Conservation (phyloP, 768 basidiomycete genomes). For the Boletus sp. region DNA sequence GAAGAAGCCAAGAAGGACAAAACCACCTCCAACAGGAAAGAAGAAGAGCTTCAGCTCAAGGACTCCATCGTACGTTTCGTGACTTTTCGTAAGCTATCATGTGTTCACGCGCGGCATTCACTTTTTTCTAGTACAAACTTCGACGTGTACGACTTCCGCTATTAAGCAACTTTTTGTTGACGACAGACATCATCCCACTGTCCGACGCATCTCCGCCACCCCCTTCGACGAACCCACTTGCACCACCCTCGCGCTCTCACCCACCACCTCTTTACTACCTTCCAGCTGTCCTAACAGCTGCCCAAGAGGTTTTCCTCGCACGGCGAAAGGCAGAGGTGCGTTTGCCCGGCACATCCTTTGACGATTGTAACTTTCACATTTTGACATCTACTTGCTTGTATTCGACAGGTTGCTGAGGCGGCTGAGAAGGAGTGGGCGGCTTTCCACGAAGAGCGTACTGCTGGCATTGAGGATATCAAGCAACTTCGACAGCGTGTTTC, state of each 20-base stretch:
- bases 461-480: constrained; percentile 61
- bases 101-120: neutral
- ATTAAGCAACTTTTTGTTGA: constrained; percentile 71
- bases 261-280: constrained; percentile 79
- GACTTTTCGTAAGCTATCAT: neutral
- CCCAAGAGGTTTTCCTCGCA: constrained; percentile 66
- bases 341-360: neutral
- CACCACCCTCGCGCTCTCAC: constrained; percentile 57
- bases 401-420: constrained; percentile 54
- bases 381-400: constrained; percentile 4
- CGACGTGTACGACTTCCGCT: constrained; percentile 70
- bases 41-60: constrained; percentile 79
- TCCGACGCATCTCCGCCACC: constrained; percentile 32
- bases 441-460: constrained; percentile 60
- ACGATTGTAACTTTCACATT: neutral
- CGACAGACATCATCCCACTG: constrained; percentile 62
- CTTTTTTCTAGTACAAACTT: constrained; percentile 60
- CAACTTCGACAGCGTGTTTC: constrained; percentile 61
- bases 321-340: constrained; percentile 63
- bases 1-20: constrained; percentile 88
- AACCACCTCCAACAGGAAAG: constrained; percentile 68
- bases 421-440: constrained; percentile 65
- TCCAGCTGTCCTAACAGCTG: constrained; percentile 62
- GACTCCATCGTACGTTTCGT: constrained; percentile 67
- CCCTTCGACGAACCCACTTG: constrained; percentile 37